phyloP scores from a whole-genome alignment of 768 basidiomycete genomes.

The Leccinum pellstonianum region DNA sequence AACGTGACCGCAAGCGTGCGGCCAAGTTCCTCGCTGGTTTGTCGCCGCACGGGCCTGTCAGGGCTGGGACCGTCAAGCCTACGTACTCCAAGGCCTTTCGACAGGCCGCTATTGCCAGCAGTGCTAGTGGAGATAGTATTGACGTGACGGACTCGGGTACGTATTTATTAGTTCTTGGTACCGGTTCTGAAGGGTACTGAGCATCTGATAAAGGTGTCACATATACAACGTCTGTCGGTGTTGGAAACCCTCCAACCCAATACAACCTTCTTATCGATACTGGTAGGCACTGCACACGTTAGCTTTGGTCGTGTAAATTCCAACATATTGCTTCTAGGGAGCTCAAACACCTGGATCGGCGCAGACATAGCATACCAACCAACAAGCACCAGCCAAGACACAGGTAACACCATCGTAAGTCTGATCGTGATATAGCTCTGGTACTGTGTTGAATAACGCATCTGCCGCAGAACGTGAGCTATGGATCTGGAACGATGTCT shows the following conservation, averaged over 20 bases:
- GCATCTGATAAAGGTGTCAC: conserved; percentile 39
- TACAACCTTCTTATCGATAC: conserved; percentile 60
- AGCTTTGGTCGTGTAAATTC: not conserved
- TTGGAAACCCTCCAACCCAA: conserved; percentile 49
- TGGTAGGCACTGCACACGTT: conserved; percentile 32
- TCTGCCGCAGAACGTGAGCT: conserved; percentile 43
- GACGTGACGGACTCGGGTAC: conserved; percentile 57
- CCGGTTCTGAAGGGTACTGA: not conserved
- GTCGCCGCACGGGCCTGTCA: conserved; percentile 52
- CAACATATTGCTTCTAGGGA: conserved; percentile 26
- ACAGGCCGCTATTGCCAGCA: conserved; percentile 11
- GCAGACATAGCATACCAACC: conserved; percentile 45
- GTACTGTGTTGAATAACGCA: not conserved
- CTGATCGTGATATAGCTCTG: not conserved
- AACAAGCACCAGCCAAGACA: conserved; percentile 45
- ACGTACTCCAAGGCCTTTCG: conserved; percentile 9
- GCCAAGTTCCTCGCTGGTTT: conserved; percentile 53
- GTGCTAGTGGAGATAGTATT: conserved; percentile 33
- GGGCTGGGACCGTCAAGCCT: conserved; percentile 10
- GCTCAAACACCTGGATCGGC: conserved; percentile 58
- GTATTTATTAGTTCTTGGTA: not conserved
- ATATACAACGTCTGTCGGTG: conserved; percentile 51
- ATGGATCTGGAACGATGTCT: conserved; percentile 54
- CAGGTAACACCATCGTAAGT: conserved; percentile 38
- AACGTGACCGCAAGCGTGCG: conserved; percentile 54